Evolutionary conservation across 2,329 filamentous ascomycete species (phyloP).

Genomic region (Trichophyton schoenleinii): DNA sequence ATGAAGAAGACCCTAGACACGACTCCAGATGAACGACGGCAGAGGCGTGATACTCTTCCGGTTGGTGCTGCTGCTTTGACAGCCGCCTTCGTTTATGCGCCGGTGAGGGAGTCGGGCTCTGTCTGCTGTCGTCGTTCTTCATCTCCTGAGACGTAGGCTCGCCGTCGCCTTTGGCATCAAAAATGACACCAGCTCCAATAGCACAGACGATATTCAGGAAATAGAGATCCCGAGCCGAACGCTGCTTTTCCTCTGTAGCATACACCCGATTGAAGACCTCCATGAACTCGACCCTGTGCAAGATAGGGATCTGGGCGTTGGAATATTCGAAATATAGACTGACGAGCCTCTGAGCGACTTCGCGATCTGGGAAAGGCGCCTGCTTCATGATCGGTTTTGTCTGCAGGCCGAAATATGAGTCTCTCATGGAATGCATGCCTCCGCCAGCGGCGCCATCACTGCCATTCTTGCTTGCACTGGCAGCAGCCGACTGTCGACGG

Average conservation of each 20-base stretch:
- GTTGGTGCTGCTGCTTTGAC: conserved; percentile 55
- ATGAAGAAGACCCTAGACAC: conserved; percentile 57
- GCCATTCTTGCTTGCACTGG: conserved; percentile 22
- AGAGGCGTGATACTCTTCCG: conserved; percentile 91
- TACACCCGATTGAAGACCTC: conserved; percentile 76
- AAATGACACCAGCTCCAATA: conserved; percentile 85
- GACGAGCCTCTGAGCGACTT: conserved; percentile 59
- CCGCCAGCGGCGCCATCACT: conserved; percentile 24
- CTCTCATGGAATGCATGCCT: conserved; percentile 61
- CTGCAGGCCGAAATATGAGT: conserved; percentile 94
- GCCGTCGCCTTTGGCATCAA: conserved; percentile 38
- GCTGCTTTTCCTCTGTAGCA: conserved; percentile 50
- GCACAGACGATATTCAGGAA: conserved; percentile 95
- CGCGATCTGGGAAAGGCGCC: conserved; percentile 67
- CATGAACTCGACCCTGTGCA: conserved; percentile 84
- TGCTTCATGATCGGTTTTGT: conserved; percentile 78
- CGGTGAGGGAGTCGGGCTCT: conserved; percentile 15
- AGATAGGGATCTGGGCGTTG: conserved; percentile 87
- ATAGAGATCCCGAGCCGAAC: conserved; percentile 74
- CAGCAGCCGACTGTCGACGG: conserved; percentile 37
- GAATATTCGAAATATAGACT: conserved; percentile 89
- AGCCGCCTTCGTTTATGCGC: conserved; percentile 39
- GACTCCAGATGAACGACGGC: conserved; percentile 84
- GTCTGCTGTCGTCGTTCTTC: background rate
- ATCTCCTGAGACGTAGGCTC: conserved; percentile 10